Evolutionary conservation across 805 yeast species (phyloP).

Genomic region (Ogataea pilisensis): DNA sequence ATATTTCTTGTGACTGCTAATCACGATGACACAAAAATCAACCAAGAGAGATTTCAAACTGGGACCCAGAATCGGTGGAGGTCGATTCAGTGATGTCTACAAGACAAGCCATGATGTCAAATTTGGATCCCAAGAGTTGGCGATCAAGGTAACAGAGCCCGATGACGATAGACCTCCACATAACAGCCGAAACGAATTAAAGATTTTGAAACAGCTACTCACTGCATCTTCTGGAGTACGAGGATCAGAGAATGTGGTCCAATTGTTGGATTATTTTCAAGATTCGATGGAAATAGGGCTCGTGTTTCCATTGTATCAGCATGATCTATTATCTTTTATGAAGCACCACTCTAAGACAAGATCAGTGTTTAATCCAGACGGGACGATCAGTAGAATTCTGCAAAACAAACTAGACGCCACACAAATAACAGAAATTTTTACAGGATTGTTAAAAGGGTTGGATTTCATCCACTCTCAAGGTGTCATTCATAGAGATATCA

Average conservation of each 20-base stretch:
- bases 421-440: conserved; percentile 30
- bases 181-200: conserved; percentile 42
- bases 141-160: conserved; percentile 45
- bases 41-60: conserved; percentile 13
- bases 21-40: no score
- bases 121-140: conserved; percentile 25
- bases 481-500: conserved; percentile 67
- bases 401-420: conserved; percentile 14
- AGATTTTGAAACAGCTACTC: conserved; percentile 28
- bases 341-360: conserved; percentile 31
- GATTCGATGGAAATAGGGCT: conserved; percentile 35
- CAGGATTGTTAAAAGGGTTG: conserved; percentile 43
- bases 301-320: conserved; percentile 37
- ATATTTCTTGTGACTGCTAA: no score
- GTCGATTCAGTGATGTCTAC: conserved; percentile 42
- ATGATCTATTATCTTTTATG: conserved; percentile 34
- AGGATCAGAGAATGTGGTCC: conserved; percentile 13
- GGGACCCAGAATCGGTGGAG: conserved; percentile 33
- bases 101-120: conserved; percentile 3
- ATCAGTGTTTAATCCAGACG: conserved; percentile 15
- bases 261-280: conserved; percentile 12
- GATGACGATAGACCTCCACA: conserved; percentile 55
- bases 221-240: no score
- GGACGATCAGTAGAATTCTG: conserved; percentile 6
- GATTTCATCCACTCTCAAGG: conserved; percentile 65